These are phyloP conservation scores for Pythium plurisporium DNA, from an alignment of 352 stramenopile species.

Conservation along the genomic window DNA sequence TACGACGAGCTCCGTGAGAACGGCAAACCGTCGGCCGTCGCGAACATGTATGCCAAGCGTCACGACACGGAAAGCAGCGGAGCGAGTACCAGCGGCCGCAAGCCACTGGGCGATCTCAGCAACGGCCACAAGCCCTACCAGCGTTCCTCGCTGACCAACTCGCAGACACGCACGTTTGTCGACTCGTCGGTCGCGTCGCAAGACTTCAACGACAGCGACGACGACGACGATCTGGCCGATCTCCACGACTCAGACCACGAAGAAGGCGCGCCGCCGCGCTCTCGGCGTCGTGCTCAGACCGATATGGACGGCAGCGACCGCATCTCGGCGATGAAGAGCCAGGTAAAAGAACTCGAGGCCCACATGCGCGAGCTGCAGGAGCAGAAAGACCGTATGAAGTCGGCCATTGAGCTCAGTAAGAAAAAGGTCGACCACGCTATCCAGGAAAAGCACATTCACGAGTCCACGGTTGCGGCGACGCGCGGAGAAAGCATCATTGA, in stretches of 20 bases:
- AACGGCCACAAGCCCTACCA: constrained; percentile 3
- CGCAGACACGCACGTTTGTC: constrained; percentile 13
- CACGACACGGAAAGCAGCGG: constrained; percentile 32
- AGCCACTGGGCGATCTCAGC: constrained; percentile 12
- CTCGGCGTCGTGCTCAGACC: constrained; percentile 57
- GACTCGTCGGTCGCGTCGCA: constrained; percentile 18
- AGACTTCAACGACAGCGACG: constrained; percentile 31
- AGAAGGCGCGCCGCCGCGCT: neutral
- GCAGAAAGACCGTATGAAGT: constrained; percentile 48
- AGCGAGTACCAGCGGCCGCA: constrained; percentile 14
- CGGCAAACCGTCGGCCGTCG: constrained; percentile 60
- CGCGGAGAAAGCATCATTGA: constrained; percentile 63
- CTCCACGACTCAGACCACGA: constrained; percentile 8
- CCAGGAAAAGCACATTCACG: constrained; percentile 30
- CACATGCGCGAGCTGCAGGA: constrained; percentile 60
- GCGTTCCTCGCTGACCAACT: constrained; percentile 17
- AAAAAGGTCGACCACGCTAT: constrained; percentile 38
- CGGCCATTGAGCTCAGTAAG: constrained; percentile 47
- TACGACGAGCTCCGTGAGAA: constrained; percentile 75
- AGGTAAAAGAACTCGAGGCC: constrained; percentile 62
- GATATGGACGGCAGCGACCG: constrained; percentile 53
- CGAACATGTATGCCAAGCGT: constrained; percentile 54
- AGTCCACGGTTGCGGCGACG: constrained; percentile 34
- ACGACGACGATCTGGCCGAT: constrained; percentile 1
- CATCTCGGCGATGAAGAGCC: constrained; percentile 56